Conservation (phyloP, 2,329 filamentous ascomycete species). For the Stachybotrys elegans region DNA sequence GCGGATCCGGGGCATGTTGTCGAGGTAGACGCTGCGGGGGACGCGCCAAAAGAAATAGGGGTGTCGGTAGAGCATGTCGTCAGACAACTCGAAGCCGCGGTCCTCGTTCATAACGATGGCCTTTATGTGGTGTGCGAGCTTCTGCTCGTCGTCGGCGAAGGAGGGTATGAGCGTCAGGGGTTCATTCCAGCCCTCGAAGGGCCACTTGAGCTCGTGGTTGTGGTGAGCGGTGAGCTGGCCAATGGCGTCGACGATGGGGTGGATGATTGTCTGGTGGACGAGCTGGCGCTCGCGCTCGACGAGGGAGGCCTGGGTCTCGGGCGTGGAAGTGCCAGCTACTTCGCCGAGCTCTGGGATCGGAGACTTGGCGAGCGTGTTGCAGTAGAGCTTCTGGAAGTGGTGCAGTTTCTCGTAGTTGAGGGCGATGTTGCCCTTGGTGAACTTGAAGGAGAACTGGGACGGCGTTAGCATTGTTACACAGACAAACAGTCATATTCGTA, state of each 20-base stretch:
- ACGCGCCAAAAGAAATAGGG: constrained; percentile 35
- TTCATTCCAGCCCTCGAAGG: constrained; percentile 14
- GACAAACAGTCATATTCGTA: no score
- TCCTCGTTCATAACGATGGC: constrained; percentile 15
- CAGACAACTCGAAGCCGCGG: constrained; percentile 15
- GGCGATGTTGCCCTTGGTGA: constrained; percentile 85
- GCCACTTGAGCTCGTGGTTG: background rate
- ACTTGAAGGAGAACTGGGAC: constrained; percentile 70
- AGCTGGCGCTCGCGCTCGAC: constrained; percentile 15
- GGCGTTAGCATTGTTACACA: constrained; percentile 16
- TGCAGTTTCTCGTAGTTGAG: constrained; percentile 76
- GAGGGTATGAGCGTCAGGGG: constrained; percentile 21
- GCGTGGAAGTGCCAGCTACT: no score
- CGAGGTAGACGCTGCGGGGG: constrained; percentile 23
- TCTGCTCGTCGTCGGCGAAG: constrained; percentile 9
- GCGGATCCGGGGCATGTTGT: no score
- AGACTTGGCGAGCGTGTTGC: constrained; percentile 25
- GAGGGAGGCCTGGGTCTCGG: no score
- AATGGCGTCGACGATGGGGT: constrained; percentile 17
- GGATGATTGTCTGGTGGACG: constrained; percentile 15
- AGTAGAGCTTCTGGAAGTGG: constrained; percentile 70
- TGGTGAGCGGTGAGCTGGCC: constrained; percentile 14
- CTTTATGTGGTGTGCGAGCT: constrained; percentile 16
- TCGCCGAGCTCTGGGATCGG: constrained; percentile 16
- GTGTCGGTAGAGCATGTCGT: constrained; percentile 19